Base-by-base conservation (phyloP, 345 rosid genomes). In the Eucalyptus caleyi region DNA sequence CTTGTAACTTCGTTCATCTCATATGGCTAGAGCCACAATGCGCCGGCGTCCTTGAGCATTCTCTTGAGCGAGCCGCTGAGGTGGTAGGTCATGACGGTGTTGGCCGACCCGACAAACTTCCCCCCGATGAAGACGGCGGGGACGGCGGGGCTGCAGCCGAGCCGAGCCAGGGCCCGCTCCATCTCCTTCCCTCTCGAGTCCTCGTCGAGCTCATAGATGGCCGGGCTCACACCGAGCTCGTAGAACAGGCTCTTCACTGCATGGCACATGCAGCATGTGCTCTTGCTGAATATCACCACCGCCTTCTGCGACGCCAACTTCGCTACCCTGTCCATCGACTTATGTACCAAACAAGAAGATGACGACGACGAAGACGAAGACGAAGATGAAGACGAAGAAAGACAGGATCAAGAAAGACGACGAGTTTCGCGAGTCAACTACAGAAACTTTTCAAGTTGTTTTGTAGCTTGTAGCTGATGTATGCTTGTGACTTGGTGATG, bases 221-320 rank as follows among this genome's bases (percentile, higher is more conserved):
- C 97, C 0, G 99, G 99, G 92, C 96, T 95, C 90, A 95, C 98
- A 6, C 97, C 99, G 89, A 94, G 98, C 89, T 97, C 99, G 87
- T 97, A 97, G 83, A 97, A 97, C 91, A 97, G 88, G 50, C 97
- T 92, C 92, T 97, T 97, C 62, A 97, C 95, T 69, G 99, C 96
- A 90, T 97, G 99, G 93, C 97, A 91, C 98, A 97, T 96, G 93
- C 97, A 95, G 91, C 99, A 97, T 3, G 98, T 92, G 88, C 97
- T 97, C 95, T 96, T 97, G 95, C 99, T 97, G 95, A 97, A 97
- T 77, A 97, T 97, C 94, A 97, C 99, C 93, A 97, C 99, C n/a
- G 98, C 98, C 93, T 94, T 97, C 86, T 96, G 98, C 4, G 98
- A 94, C 26, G 96, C 97, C 90, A 97, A 89, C 90, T 92, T 97